Evolutionary conservation across 2,329 filamentous ascomycete species (phyloP), one percentile per base, ranked within the genome.

Genomic region (Rhinocladiella similis): DNA sequence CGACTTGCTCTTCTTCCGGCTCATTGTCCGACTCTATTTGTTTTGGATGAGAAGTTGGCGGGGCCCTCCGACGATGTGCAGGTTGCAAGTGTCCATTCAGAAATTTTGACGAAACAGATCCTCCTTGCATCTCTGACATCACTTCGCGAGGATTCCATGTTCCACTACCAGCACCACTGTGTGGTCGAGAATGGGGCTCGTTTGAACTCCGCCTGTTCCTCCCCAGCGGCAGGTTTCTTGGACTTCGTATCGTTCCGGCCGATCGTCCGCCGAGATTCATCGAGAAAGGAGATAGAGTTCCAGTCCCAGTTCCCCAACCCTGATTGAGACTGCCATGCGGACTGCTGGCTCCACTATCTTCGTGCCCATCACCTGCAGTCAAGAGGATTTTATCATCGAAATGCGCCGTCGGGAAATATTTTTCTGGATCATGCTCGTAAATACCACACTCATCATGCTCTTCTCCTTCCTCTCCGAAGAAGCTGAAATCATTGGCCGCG

Each of bases 401-500:
- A 5, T 63, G 64, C 2, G 73, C 70, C 56, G 77, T 74, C 1
- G 78, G 77, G 47, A 78, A 70, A 49, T 72, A 72, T 51, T 73
- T 74, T 2, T 72, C 72, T 5, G 72, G 71, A 29, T 80, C 77
- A 50, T 72, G 68, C 20, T 72, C 71, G 13, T 78, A 78, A 13
- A 81, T 72, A 10, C 78, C 73, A 57, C 80, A 82, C 63, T 84
- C 82, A 7, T 52, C 65, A 33, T 61, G 55, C 46, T 65, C 63
- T 54, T 65, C 65, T 12, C 65, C 65, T 46, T 80, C 80, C 38
- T 83, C 80, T 1, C 74, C 77, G 56, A 86, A 86, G 68, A 84
- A 84, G 25, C 80, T 83, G 60, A 86, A 86, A 64, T 86, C 83
- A 50, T 80, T 74, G 54, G 77, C 73, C 3, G 83, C 81, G 7